These are phyloP conservation scores for Phaseolus lunatus DNA, from an alignment of 306 rosid species.

Conservation along the genomic window DNA sequence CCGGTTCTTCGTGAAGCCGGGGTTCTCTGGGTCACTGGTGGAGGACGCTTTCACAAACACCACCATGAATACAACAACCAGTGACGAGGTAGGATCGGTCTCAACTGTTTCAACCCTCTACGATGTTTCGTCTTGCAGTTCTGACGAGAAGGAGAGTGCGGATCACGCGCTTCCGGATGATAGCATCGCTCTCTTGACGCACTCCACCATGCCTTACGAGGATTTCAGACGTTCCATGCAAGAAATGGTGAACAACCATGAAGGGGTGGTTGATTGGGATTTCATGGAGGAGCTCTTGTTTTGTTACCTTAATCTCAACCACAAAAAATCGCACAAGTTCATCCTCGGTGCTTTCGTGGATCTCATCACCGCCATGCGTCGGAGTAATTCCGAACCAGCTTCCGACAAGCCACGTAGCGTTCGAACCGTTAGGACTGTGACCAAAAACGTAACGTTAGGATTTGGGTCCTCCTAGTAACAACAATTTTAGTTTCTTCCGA, in stretches of 20 bases:
- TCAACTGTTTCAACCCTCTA: constrained; percentile 41
- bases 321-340: constrained; percentile 65
- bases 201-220: constrained; percentile 57
- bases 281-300: constrained; percentile 84
- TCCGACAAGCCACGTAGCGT: constrained; percentile 50
- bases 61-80: neutral
- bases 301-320: constrained; percentile 63
- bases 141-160: neutral
- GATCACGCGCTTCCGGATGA: constrained; percentile 50
- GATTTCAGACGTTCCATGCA: constrained; percentile 78
- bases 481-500: neutral
- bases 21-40: constrained; percentile 54
- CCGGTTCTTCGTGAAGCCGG: constrained; percentile 58
- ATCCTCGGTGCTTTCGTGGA: constrained; percentile 79
- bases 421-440: constrained; percentile 45
- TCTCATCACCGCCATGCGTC: constrained; percentile 58
- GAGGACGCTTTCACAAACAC: constrained; percentile 49
- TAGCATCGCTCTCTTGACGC: constrained; percentile 61
- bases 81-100: constrained; percentile 55
- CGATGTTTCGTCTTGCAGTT: constrained; percentile 22
- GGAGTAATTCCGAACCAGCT: constrained; percentile 17
- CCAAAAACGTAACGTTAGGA: constrained; percentile 36
- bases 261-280: constrained; percentile 67
- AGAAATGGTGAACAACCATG: constrained; percentile 55
- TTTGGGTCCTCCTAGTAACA: constrained; percentile 27